Evolutionary conservation across 306 rosid genomes (phyloP).

Genomic region (Cucumis hystrix): DNA sequence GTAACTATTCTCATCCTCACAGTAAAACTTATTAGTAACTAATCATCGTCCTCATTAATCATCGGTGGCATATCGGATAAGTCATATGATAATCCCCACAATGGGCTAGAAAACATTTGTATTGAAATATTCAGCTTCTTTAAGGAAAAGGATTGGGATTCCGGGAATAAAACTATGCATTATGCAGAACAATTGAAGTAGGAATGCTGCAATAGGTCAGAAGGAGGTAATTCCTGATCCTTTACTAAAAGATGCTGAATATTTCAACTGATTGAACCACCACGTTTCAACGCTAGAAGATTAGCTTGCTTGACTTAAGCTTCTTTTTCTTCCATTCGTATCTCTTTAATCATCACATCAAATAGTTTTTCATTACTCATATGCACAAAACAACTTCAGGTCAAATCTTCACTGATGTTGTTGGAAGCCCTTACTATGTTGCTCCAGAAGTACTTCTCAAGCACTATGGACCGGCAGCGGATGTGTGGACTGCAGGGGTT

Average conservation of each 20-base stretch:
- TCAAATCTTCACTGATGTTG: slow-evolving; percentile 68
- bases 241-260: neutral
- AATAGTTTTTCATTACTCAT: slow-evolving; percentile 7
- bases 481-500: slow-evolving; percentile 78
- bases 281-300: neutral
- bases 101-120: neutral
- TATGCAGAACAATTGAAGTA: neutral
- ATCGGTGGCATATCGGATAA: neutral
- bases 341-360: neutral
- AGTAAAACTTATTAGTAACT: neutral
- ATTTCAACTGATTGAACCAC: neutral
- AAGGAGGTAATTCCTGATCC: neutral
- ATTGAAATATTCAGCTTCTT: slow-evolving; percentile 5
- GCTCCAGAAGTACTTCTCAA: slow-evolving; percentile 81
- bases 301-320: neutral
- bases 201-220: neutral
- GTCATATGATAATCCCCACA: neutral
- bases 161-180: neutral
- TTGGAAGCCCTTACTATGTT: slow-evolving; percentile 73
- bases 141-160: slow-evolving; percentile 1
- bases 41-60: neutral
- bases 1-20: neutral
- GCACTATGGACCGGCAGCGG: slow-evolving; percentile 73
- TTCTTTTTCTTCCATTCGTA: neutral
- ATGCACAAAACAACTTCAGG: slow-evolving; percentile 17